These are phyloP conservation scores for Cucurbitaria berberidis DNA, from an alignment of 2,329 filamentous ascomycete genomes.

Conservation along the genomic window DNA sequence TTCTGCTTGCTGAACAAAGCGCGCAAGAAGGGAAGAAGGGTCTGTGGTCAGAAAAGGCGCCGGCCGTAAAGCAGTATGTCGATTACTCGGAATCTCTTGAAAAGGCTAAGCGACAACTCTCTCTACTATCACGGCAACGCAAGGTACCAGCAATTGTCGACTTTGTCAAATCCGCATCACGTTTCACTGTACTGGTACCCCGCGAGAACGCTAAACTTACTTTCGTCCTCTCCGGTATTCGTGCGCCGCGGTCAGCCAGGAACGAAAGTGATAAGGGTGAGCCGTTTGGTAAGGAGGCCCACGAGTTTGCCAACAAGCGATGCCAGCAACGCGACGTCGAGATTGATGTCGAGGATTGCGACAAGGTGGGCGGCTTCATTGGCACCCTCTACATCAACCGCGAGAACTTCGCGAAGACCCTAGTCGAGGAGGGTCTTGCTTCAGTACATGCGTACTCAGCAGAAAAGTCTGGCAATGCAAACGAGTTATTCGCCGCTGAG, in stretches of 20 bases:
- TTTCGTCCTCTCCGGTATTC: conserved; percentile 90
- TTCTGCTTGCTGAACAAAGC: conserved; percentile 76
- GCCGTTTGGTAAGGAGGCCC: conserved; percentile 92
- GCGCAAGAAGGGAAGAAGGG: conserved; percentile 90
- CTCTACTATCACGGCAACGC: conserved; percentile 86
- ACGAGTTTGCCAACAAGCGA: conserved; percentile 86
- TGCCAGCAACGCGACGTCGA: conserved; percentile 95
- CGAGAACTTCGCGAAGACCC: conserved; percentile 91
- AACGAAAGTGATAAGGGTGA: conserved; percentile 82
- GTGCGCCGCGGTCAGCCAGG: conserved; percentile 84
- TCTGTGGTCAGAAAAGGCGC: conserved; percentile 91
- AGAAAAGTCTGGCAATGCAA: conserved; percentile 89
- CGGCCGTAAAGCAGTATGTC: conserved; percentile 79
- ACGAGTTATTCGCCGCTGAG: conserved; percentile 86
- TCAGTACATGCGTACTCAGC: conserved; percentile 94
- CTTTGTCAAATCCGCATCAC: conserved; percentile 95
- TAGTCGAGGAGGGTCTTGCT: conserved; percentile 93
- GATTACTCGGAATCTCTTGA: conserved; percentile 93
- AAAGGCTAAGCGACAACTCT: conserved; percentile 93
- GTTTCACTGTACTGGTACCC: conserved; percentile 90
- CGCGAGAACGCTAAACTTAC: conserved; percentile 94
- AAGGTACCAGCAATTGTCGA: conserved; percentile 93
- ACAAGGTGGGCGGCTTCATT: conserved; percentile 98
- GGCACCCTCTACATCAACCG: conserved; percentile 91
- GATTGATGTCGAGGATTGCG: conserved; percentile 90